phyloP scores from a whole-genome alignment of 495 filamentous ascomycete species.

The Xylona heveae region DNA sequence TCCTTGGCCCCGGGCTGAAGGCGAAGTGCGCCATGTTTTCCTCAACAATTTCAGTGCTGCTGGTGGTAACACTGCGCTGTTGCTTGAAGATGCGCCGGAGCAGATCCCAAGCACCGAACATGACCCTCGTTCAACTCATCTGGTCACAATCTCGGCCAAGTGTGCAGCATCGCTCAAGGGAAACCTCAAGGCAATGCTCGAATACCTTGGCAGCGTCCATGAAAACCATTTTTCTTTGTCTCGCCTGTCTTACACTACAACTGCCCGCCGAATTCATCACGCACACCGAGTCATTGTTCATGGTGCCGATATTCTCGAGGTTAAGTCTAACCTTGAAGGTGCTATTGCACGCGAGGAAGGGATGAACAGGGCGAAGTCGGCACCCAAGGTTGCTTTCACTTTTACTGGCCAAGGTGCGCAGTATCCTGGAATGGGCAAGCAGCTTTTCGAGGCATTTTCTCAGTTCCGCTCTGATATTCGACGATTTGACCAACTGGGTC shows the following conservation, averaged over 20 bases:
- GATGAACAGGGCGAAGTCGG: constrained; percentile 8
- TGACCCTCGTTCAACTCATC: constrained; percentile 29
- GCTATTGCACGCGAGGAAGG: constrained; percentile 13
- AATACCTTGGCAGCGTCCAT: constrained; percentile 34
- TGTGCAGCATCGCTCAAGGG: constrained; percentile 10
- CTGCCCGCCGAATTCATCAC: constrained; percentile 68
- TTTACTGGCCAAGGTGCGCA: constrained; percentile 22
- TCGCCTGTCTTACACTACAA: constrained; percentile 58
- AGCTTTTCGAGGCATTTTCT: constrained; percentile 11
- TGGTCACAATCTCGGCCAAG: constrained; percentile 37
- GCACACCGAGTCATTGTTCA: constrained; percentile 44
- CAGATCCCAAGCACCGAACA: constrained; percentile 13
- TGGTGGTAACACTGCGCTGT: constrained; percentile 40
- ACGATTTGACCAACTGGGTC: constrained; percentile 11
- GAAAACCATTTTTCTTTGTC: constrained; percentile 25
- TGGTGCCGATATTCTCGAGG: constrained; percentile 22
- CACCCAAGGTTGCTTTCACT: constrained; percentile 33
- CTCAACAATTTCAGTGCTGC: constrained; percentile 53
- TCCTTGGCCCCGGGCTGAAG: constrained; percentile 7
- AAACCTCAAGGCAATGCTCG: constrained; percentile 11
- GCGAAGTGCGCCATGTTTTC: constrained; percentile 27
- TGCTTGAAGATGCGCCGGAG: constrained; percentile 33
- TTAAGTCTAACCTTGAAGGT: constrained; percentile 12
- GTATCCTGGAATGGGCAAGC: constrained; percentile 14
- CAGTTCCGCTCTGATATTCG: constrained; percentile 13